phyloP scores from a whole-genome alignment of 1,284 basidiomycete genomes.

The Paramarasmius palmivorus region DNA sequence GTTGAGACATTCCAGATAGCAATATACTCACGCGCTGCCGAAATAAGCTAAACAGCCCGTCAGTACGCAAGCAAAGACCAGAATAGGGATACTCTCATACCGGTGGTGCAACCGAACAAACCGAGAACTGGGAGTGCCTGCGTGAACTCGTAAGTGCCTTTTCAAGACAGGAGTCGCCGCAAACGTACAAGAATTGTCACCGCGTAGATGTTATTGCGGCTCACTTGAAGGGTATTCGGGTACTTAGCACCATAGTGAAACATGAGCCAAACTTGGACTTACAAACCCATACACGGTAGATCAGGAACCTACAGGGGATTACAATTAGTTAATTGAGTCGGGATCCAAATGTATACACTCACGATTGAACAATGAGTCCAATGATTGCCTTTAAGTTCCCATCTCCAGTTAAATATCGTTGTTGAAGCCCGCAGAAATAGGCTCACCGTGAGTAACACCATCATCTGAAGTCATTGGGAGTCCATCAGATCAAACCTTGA shows the following conservation, averaged over 20 bases:
- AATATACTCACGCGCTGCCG: neutral
- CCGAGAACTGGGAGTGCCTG: neutral
- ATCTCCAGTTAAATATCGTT: too few species aligned
- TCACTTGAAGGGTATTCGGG: neutral
- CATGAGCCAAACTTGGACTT: neutral
- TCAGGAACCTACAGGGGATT: neutral
- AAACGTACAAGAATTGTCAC: neutral
- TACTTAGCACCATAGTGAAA: too few species aligned
- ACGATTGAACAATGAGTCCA: neutral
- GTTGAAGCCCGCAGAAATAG: too few species aligned
- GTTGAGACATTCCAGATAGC: neutral
- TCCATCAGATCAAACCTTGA: neutral
- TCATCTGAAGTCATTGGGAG: neutral
- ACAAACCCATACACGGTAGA: conserved; percentile 3
- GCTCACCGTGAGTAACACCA: neutral
- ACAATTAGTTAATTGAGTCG: neutral
- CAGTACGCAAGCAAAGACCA: neutral
- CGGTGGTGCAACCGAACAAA: neutral
- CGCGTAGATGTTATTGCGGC: neutral
- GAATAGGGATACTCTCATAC: neutral
- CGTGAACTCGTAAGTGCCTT: too few species aligned
- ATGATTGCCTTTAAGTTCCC: conserved; percentile 1
- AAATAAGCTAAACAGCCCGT: neutral
- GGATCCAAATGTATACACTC: neutral
- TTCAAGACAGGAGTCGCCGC: too few species aligned